Percentiles rank a stretch among this genome's conserved stretches.
phyloP scores from a whole-genome alignment of 371 early-diverging fungal genomes.

The Apophysomyces variabilis region DNA sequence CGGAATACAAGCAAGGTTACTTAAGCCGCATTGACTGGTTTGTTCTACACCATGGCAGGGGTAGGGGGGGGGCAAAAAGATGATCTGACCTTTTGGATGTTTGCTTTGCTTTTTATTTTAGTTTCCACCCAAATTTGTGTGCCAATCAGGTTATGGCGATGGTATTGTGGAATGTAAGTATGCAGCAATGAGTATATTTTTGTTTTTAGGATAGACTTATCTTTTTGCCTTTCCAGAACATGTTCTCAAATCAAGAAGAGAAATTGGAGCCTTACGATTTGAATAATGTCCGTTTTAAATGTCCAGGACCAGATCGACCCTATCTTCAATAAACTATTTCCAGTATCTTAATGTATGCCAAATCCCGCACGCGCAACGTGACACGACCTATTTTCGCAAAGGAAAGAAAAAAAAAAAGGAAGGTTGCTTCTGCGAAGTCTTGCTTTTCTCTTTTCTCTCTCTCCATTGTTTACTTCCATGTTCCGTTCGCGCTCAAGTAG shows the following conservation, averaged over 20 bases:
- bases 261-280: constrained; percentile 42
- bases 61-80: not conserved
- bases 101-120: constrained; percentile 17
- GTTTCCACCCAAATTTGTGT: constrained; percentile 71
- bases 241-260: constrained; percentile 53
- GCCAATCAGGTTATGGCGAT: constrained; percentile 71
- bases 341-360: constrained; percentile 3
- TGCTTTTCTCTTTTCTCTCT: constrained; percentile 7
- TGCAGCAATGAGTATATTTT: not conserved
- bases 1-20: constrained; percentile 58
- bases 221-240: constrained; percentile 38
- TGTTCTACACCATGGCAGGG: constrained; percentile 1
- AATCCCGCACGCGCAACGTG: constrained; percentile 12
- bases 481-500: constrained; percentile 14
- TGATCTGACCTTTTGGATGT: not conserved
- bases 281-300: constrained; percentile 40
- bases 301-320: constrained; percentile 56
- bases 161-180: constrained; percentile 65
- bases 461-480: not conserved
- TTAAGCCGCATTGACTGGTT: constrained; percentile 71
- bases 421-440: not conserved
- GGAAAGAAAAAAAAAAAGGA: constrained; percentile 1
- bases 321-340: constrained; percentile 49
- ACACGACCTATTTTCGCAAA: constrained; percentile 12
- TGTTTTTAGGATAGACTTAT: not conserved